Percentiles rank a stretch among this genome's conserved stretches.
Conservation (phyloP, 768 basidiomycete species). For the Coprinopsis sp. region DNA sequence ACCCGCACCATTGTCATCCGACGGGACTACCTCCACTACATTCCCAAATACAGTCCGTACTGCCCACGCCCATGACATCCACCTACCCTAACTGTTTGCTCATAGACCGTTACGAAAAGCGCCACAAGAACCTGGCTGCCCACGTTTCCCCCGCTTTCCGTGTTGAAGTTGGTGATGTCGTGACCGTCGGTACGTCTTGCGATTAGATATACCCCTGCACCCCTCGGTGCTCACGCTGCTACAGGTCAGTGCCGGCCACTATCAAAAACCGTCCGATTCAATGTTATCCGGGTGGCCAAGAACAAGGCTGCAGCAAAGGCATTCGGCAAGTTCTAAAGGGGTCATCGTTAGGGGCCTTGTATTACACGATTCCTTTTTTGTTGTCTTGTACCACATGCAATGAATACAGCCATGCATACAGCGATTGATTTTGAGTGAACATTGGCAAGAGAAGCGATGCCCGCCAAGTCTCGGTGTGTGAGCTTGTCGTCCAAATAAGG, state of each 20-base stretch:
- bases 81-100: conserved; percentile 2
- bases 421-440: too few species aligned
- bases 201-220: not conserved
- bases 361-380: conserved; percentile 17
- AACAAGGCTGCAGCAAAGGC: conserved; percentile 88
- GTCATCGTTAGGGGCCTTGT: conserved; percentile 10
- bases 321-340: conserved; percentile 85
- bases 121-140: conserved; percentile 97
- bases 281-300: conserved; percentile 92
- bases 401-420: conserved; percentile 20
- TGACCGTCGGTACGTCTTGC: conserved; percentile 81
- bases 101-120: conserved; percentile 93
- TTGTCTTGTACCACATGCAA: conserved; percentile 20
- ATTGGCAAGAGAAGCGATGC: too few species aligned
- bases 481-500: too few species aligned
- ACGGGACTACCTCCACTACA: conserved; percentile 90
- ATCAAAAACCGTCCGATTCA: conserved; percentile 99
- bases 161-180: conserved; percentile 88
- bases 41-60: conserved; percentile 94
- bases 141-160: conserved; percentile 99
- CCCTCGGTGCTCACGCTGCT: not conserved
- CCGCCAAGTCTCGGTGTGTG: too few species aligned
- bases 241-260: conserved; percentile 97
- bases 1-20: conserved; percentile 97
- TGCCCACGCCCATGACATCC: not conserved